Percentiles rank a stretch among this genome's conserved stretches.
These are phyloP conservation scores for Tricholoma terreum DNA, from an alignment of 768 basidiomycete species.

Conservation along the genomic window DNA sequence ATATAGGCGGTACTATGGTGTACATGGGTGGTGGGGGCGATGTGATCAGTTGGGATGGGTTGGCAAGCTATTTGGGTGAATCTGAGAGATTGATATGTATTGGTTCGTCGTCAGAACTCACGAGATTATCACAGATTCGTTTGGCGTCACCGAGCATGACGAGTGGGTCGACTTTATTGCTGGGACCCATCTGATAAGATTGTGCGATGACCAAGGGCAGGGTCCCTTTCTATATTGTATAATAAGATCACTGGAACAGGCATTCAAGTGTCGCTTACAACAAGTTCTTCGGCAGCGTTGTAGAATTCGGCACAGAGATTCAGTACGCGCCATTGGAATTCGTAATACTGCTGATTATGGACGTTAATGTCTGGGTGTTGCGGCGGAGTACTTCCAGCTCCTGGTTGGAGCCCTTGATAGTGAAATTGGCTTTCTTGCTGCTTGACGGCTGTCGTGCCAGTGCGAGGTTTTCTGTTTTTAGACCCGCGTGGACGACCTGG, in stretches of 20 bases:
- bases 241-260: conserved; percentile 10
- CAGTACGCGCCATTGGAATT: conserved; percentile 82
- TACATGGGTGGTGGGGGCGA: conserved; percentile 64
- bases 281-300: conserved; percentile 78
- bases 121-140: conserved; percentile 72
- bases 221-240: conserved; percentile 46
- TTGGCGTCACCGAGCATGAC: conserved; percentile 75
- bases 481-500: conserved; percentile 80
- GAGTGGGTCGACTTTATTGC: conserved; percentile 68
- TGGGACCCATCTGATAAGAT: conserved; percentile 73
- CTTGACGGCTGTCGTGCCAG: conserved; percentile 27
- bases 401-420: conserved; percentile 36
- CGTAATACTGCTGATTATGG: conserved; percentile 77
- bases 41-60: conserved; percentile 66
- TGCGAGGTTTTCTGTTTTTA: conserved; percentile 59
- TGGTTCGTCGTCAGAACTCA: conserved; percentile 28
- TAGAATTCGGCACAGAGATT: conserved; percentile 86
- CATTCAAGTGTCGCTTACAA: conserved; percentile 47
- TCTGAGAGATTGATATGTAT: neutral
- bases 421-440: conserved; percentile 42
- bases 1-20: conserved; percentile 44
- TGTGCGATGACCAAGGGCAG: conserved; percentile 74
- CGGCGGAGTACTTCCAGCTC: conserved; percentile 29
- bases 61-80: conserved; percentile 52
- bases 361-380: conserved; percentile 50